Evolutionary conservation across 768 basidiomycete species (phyloP), one percentile per base, ranked within the genome.

Genomic region (Termitomyces sp.): DNA sequence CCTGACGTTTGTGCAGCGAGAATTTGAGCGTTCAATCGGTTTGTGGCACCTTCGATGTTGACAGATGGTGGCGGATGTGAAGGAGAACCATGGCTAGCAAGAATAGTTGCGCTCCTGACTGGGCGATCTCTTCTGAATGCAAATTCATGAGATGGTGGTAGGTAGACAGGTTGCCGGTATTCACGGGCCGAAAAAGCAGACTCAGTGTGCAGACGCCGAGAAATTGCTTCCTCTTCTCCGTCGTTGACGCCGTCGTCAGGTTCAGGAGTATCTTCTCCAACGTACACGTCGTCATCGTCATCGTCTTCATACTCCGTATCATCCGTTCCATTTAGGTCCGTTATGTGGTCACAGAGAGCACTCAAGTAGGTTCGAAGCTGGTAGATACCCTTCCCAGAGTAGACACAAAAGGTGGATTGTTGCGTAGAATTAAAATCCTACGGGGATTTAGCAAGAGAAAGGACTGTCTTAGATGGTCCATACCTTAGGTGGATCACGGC

Each of bases 381-480:
- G 12, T 81, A 75, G 2, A 99, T 91, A 7, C 96, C 95, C 63
- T 87, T 86, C 22, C 94, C 92, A 12, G 96, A 98, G 75, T 92
- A 99, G 16, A 99, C 97, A 72, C 97, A 98, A 69, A 98, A 99
- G 4, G 92, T 85, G 20, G 83, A 78, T 50, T 92, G 85, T 69
- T 99, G 97, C 48, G 86, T 88, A 38, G 86, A 78, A 67, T 91
- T 98, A 71, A 96, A 98, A 56, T 96, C 93, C 93, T 96, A 67
- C 5, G 22, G 16, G 7, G 10, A 54, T 28, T 66, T 48, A 46
- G 54, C 46, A 28, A 28, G 30, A 32, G 63, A 40, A 56, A 36
- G 6, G 38, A 8, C 50, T 47, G 10, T 51, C 22, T 32, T 10
- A 50, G 3, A 30, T 51, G n/a, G 46, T 43, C 4, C 84, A 60